Conservation (phyloP, 2,329 filamentous ascomycete genomes). For the Mollisiaceae sp. region DNA sequence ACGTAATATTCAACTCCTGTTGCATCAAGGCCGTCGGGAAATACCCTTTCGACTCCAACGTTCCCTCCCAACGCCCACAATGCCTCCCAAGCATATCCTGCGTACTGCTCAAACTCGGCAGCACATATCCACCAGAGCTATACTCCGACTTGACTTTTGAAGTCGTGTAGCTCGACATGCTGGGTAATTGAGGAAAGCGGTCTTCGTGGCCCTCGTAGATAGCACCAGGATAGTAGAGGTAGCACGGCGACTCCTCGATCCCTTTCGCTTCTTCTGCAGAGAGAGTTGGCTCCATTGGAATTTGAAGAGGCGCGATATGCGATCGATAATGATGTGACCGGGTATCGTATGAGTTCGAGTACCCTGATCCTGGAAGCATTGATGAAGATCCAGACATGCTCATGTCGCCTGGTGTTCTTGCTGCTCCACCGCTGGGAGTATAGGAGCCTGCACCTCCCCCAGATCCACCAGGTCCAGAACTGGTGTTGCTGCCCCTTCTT, state of each 20-base stretch:
- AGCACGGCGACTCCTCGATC: conserved; percentile 37
- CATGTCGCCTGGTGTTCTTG: conserved; percentile 38
- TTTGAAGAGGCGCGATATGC: conserved; percentile 34
- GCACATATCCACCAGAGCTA: conserved; percentile 23
- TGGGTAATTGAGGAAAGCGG: conserved; percentile 35
- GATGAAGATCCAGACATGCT: conserved; percentile 38
- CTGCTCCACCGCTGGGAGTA: conserved; percentile 33
- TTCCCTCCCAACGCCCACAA: conserved; percentile 43
- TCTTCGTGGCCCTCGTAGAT: conserved; percentile 39
- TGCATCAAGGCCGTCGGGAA: conserved; percentile 39
- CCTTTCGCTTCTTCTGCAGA: conserved; percentile 40
- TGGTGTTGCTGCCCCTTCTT: conserved; percentile 54
- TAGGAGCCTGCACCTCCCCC: conserved; percentile 40
- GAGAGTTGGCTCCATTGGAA: conserved; percentile 41
- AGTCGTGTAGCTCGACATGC: conserved; percentile 33
- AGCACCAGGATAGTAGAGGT: conserved; percentile 41
- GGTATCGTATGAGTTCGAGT: conserved; percentile 36
- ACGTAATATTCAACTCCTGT: conserved; percentile 42
- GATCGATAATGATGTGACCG: conserved; percentile 38
- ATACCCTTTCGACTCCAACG: conserved; percentile 37
- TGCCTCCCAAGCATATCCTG: conserved; percentile 30
- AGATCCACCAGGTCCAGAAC: conserved; percentile 53
- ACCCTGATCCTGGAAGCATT: conserved; percentile 37
- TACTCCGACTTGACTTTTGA: conserved; percentile 38
- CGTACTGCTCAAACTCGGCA: conserved; percentile 34